phyloP scores from a whole-genome alignment of 805 yeast genomes.

The Myxozyma mucilagina region DNA sequence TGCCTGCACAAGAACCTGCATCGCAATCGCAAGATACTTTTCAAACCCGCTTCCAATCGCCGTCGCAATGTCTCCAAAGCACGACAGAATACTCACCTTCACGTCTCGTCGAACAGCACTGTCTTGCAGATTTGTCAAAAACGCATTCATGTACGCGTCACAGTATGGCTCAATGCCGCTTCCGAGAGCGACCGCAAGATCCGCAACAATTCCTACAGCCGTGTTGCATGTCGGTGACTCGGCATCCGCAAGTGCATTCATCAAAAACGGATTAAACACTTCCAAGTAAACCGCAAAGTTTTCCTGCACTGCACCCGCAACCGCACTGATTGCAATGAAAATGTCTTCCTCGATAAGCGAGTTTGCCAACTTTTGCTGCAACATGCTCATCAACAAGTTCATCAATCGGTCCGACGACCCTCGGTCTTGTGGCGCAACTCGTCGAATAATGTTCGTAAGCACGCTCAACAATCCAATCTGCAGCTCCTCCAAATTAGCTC shows the following conservation, averaged over 20 bases:
- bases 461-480: slow-evolving; percentile 77
- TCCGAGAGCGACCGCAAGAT: slow-evolving; percentile 86
- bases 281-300: slow-evolving; percentile 75
- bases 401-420: slow-evolving; percentile 77
- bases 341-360: slow-evolving; percentile 91
- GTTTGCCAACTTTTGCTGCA: slow-evolving; percentile 62
- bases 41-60: slow-evolving; percentile 76
- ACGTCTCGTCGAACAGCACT: slow-evolving; percentile 66
- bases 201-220: slow-evolving; percentile 94
- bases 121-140: slow-evolving; percentile 67
- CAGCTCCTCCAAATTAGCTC: slow-evolving; percentile 74
- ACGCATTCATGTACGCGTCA: slow-evolving; percentile 76
- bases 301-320: slow-evolving; percentile 76
- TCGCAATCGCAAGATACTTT: slow-evolving; percentile 75
- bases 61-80: slow-evolving; percentile 94
- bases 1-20: slow-evolving; percentile 58
- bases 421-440: slow-evolving; percentile 57
- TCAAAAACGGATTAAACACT: slow-evolving; percentile 78
- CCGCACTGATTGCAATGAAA: slow-evolving; percentile 85
- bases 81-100: slow-evolving; percentile 83
- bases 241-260: slow-evolving; percentile 74
- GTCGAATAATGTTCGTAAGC: slow-evolving; percentile 78
- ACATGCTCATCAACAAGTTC: slow-evolving; percentile 74
- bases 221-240: slow-evolving; percentile 78
- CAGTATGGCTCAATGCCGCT: slow-evolving; percentile 69